These are phyloP conservation scores for Ceratocystis cacaofunesta DNA, from an alignment of 2,329 filamentous ascomycete species.

Conservation along the genomic window DNA sequence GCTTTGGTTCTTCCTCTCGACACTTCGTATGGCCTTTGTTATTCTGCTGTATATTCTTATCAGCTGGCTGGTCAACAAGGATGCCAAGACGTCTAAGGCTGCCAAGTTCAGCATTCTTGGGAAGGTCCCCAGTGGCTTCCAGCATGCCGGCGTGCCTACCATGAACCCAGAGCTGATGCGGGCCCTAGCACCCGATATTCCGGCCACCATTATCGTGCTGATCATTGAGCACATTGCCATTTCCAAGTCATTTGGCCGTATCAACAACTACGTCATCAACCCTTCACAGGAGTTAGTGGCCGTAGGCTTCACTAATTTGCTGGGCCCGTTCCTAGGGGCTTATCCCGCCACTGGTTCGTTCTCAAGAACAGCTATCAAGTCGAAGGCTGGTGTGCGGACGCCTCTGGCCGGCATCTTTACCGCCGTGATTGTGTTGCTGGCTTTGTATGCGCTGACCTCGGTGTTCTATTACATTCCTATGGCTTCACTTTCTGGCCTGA, in stretches of 20 bases:
- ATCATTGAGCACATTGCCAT: constrained; percentile 96
- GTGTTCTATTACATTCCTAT: constrained; percentile 91
- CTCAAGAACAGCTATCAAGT: constrained; percentile 90
- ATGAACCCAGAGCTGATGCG: constrained; percentile 52
- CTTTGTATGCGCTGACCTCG: constrained; percentile 73
- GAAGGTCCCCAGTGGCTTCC: constrained; percentile 53
- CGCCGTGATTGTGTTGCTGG: constrained; percentile 68
- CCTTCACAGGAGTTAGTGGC: constrained; percentile 93
- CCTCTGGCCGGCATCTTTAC: constrained; percentile 85
- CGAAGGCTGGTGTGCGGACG: constrained; percentile 86
- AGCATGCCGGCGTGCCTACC: constrained; percentile 57
- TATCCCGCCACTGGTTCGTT: constrained; percentile 94
- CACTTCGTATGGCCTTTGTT: constrained; percentile 64
- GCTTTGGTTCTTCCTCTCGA: constrained; percentile 63
- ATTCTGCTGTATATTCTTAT: constrained; percentile 69
- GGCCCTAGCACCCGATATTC: constrained; percentile 56
- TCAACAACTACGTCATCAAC: constrained; percentile 93
- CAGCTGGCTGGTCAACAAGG: constrained; percentile 54
- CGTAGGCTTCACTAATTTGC: constrained; percentile 77
- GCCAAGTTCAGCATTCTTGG: constrained; percentile 51
- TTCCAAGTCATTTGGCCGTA: constrained; percentile 85
- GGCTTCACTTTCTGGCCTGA: constrained; percentile 68
- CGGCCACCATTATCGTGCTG: constrained; percentile 80
- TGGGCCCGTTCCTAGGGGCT: constrained; percentile 72
- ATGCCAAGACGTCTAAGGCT: constrained; percentile 34